These are phyloP conservation scores for Aurinia saxatilis DNA, from an alignment of 345 rosid genomes.

Conservation along the genomic window DNA sequence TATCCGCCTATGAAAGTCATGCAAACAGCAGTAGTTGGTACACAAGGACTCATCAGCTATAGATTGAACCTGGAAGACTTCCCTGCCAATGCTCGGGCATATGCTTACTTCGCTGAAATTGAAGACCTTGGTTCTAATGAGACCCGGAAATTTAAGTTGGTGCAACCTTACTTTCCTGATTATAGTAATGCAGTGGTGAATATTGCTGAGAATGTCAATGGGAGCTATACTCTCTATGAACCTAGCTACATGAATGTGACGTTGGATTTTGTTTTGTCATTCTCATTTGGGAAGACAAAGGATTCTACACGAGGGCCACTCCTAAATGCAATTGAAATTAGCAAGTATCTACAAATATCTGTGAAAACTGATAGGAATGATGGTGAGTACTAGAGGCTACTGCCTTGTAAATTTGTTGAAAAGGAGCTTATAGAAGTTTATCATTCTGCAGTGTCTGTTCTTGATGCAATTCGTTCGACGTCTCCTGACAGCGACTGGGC, in stretches of 20 bases:
- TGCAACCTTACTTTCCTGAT: constrained; percentile 54
- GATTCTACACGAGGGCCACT: constrained; percentile 90
- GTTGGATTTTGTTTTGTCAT: constrained; percentile 66
- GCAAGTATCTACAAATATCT: constrained; percentile 69
- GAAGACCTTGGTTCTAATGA: constrained; percentile 65
- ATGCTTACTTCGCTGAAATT: constrained; percentile 87
- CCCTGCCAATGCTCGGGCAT: constrained; percentile 95
- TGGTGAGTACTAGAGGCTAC: constrained; percentile 37
- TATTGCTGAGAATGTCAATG: constrained; percentile 90
- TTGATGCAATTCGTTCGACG: constrained; percentile 47
- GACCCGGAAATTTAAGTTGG: constrained; percentile 69
- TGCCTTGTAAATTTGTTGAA: background rate
- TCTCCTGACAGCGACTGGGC: constrained; percentile 47
- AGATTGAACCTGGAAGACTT: constrained; percentile 85
- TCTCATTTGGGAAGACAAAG: constrained; percentile 56
- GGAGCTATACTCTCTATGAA: constrained; percentile 83
- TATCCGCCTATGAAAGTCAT: constrained; percentile 95
- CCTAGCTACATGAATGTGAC: constrained; percentile 97
- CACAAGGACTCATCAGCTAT: constrained; percentile 62
- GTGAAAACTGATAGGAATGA: constrained; percentile 55
- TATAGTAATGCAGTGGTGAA: constrained; percentile 95
- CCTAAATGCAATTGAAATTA: constrained; percentile 84
- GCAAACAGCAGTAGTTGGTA: constrained; percentile 97
- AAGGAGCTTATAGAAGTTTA: background rate
- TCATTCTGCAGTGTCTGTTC: constrained; percentile 47